phyloP scores from a whole-genome alignment of 768 basidiomycete species.

The Boletus rufocinnamomeus region DNA sequence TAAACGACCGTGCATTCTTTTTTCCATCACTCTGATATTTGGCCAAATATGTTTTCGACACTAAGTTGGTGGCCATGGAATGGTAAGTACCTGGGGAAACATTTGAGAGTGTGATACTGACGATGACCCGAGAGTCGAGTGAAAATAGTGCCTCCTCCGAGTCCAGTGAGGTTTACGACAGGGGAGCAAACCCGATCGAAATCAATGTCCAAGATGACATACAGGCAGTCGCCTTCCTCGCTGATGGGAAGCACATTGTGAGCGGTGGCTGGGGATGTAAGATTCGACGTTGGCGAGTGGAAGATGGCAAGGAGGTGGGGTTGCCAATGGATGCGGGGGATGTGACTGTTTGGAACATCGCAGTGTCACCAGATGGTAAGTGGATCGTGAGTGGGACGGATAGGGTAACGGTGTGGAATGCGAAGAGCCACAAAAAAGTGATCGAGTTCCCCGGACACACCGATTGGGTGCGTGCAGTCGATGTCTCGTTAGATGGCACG shows the following conservation, averaged over 20 bases:
- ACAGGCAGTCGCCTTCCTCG: neutral
- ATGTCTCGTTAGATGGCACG: neutral
- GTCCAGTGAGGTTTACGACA: too few relatives aligned
- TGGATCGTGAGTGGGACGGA: neutral
- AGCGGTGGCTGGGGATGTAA: neutral
- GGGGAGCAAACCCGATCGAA: neutral
- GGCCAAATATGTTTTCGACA: neutral
- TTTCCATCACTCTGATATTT: neutral
- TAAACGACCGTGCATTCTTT: neutral
- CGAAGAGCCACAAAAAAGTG: neutral
- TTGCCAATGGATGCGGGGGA: neutral
- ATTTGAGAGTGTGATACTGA: neutral
- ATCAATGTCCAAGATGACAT: neutral
- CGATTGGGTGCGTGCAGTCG: neutral
- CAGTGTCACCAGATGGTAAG: slow-evolving; percentile 1
- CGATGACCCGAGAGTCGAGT: neutral
- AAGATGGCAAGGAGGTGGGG: neutral
- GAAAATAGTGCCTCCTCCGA: neutral
- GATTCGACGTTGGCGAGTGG: neutral
- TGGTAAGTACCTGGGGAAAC: neutral
- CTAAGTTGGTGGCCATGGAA: neutral
- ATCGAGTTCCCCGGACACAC: neutral
- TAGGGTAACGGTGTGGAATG: neutral
- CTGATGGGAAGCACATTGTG: neutral
- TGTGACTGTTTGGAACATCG: neutral